phyloP scores from a whole-genome alignment of 2,329 filamentous ascomycete genomes.

The Paramyrothecium roridum region DNA sequence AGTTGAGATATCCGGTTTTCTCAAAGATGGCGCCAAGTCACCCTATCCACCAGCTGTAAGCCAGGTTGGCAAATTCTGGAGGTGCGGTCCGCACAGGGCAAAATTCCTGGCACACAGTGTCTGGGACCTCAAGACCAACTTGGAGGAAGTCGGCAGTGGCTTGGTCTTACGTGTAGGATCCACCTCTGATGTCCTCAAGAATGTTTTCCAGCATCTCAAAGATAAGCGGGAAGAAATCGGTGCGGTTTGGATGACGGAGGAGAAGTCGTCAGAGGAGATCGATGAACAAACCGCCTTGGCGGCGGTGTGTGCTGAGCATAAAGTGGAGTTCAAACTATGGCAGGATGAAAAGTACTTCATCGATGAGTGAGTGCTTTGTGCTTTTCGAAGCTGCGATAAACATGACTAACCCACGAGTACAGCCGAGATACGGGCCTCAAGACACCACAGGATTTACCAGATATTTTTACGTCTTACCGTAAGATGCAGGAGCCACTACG shows the following conservation, averaged over 20 bases:
- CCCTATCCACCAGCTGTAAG: conserved; percentile 70
- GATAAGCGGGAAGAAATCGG: conserved; percentile 44
- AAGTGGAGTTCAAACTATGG: conserved; percentile 63
- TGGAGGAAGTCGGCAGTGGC: conserved; percentile 58
- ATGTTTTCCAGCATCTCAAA: conserved; percentile 50
- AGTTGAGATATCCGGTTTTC: conserved; percentile 71
- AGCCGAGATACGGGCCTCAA: conserved; percentile 65
- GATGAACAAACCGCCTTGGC: conserved; percentile 58
- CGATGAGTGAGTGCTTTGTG: conserved; percentile 62
- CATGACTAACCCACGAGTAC: conserved; percentile 9
- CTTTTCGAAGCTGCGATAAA: not conserved
- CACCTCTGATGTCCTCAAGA: conserved; percentile 54
- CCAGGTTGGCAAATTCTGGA: conserved; percentile 64
- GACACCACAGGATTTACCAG: conserved; percentile 59
- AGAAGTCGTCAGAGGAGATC: conserved; percentile 68
- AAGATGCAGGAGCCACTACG: conserved; percentile 71
- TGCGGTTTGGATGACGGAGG: conserved; percentile 71
- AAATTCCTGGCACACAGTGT: conserved; percentile 71
- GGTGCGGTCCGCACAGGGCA: conserved; percentile 69
- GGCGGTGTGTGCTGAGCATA: conserved; percentile 46
- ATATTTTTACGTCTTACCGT: conserved; percentile 73
- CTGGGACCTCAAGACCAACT: conserved; percentile 65
- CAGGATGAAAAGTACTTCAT: conserved; percentile 75
- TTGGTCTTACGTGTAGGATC: conserved; percentile 63
- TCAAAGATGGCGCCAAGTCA: conserved; percentile 49